Base-by-base conservation (phyloP, 371 early-diverging fungal species). In the Gilbertella persicaria region DNA sequence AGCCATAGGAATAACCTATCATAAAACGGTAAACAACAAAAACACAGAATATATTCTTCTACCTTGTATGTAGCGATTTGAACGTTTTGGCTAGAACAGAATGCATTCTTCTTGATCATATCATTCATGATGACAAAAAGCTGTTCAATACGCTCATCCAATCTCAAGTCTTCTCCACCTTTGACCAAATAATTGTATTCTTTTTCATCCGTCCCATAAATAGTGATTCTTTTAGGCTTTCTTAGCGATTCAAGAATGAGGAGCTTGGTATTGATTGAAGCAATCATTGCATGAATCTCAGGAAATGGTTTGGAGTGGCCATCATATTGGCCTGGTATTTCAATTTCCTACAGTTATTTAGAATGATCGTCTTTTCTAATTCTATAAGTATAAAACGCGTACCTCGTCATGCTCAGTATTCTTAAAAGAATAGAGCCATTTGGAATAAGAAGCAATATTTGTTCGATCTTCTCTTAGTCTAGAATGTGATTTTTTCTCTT, bases 81-180 rank as follows among this genome's bases (percentile, higher is more conserved):
- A 19, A 89, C 57, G 5, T 69, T 49, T 44, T 82, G 72, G 45
- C 60, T 47, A 10, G 65, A 61, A 51, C 88, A 87, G 39, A 75
- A 79, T 0, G 78, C 55, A 30, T 86, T 75, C 28, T 75, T 73
- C 6, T 40, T 43, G 45, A 92, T 69, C n/a, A 88, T 64, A 28
- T 75, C 75, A 49, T 92, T 92, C 90, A 90, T 88, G 16, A 89
- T 70, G 12, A 62, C 55, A 55, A 92, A 92, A 17, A 89, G 61
- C 38, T 90, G 91, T 54, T 92, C 76, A 20, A 92, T 80, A 47
- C 92, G 78, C 56, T 92, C 90, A 69, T 92, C 92, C 4, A 90
- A 55, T 5, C 92, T 78, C 33, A 92, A 64, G 63, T 92, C 92
- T 57, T 92, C 92, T 5, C 92, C 92, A 14, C 89, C 91, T 84